Conservation (phyloP, 1,284 basidiomycete species). For the Albatrellus sp. region DNA sequence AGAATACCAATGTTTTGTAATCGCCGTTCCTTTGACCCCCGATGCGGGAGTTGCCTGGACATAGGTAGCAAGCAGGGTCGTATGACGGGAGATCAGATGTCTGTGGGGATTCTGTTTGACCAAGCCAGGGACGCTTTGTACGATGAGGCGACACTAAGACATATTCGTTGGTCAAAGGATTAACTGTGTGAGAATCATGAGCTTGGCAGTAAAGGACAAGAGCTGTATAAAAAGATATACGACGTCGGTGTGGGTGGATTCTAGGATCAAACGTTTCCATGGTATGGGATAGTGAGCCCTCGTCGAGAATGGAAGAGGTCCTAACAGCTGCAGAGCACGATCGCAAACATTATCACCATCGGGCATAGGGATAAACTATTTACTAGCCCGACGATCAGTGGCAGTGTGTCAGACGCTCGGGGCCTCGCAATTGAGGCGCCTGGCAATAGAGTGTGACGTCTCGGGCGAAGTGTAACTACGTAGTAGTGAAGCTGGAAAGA, state of each 20-base stretch:
- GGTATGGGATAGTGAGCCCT: too few species aligned
- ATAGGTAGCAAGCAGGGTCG: constrained; percentile 81
- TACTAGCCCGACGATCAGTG: too few species aligned
- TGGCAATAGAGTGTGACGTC: too few species aligned
- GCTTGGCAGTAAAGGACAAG: neutral
- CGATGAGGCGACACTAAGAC: constrained; percentile 80
- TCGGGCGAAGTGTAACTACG: too few species aligned
- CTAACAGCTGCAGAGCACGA: too few species aligned
- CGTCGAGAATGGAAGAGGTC: too few species aligned
- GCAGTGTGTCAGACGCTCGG: too few species aligned
- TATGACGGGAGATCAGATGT: constrained; percentile 45
- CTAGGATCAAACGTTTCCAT: constrained; percentile 38
- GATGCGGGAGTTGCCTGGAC: constrained; percentile 79
- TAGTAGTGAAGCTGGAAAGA: too few species aligned
- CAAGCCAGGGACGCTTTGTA: constrained; percentile 74
- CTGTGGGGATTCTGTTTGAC: constrained; percentile 67
- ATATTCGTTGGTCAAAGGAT: constrained; percentile 70
- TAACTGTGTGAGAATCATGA: constrained; percentile 30
- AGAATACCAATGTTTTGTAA: constrained; percentile 70
- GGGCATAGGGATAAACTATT: too few species aligned
- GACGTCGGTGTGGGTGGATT: constrained; percentile 61
- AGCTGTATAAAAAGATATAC: constrained; percentile 30
- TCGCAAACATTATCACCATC: too few species aligned
- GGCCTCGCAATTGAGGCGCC: too few species aligned
- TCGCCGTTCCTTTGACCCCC: constrained; percentile 61